Base-by-base conservation (phyloP, 768 basidiomycete species). In the Sarcomyxa edulis region DNA sequence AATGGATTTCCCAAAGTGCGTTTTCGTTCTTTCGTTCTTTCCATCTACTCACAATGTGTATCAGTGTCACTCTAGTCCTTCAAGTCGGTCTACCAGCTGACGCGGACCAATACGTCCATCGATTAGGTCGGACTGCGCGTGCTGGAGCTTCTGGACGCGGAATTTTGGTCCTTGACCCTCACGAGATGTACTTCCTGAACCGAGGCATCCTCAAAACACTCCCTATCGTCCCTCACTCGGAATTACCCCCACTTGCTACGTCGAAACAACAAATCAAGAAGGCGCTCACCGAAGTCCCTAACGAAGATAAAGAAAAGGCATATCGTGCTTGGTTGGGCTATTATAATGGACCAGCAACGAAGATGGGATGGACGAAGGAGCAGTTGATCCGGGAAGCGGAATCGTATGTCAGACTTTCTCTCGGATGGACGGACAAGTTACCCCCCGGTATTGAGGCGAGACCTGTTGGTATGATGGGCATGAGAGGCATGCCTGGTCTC, bases 91-190 rank as follows among this genome's bases (percentile, higher is more conserved):
- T 85, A 46, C 84, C 85, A 9, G 71, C 76, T 0, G 72, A 78
- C 39, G 68, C 76, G 18, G 85, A 86, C 49, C 84, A 86, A 53
- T 87, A 88, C 58, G 78, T 88, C 39, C 85, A 87, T 49, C 74
- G 85, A 15, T 78, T 88, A 6, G 85, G 85, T 10, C 74, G 84
- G 32, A 88, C 84, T 12, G 85, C 84, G 8, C 76, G 85, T 30
- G 85, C 85, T 0, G 85, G 84, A 5, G 63, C 75, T 32, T 62
- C 70, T 5, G 83, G 85, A 0, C 68, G 65, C 26, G 79, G 81
- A 2, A 63, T 78, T 37, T 48, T 84, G 30, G 58, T 84, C 27
- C 67, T 83, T 35, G 65, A 72, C 26, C 65, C 66, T 5, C 61
- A 58, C 23, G 82, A 84, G 46, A 40, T 55, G 15, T 59, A 55